These are phyloP conservation scores for Plectranthus barbatus DNA, from an alignment of 257 asterid species.

Conservation along the genomic window DNA sequence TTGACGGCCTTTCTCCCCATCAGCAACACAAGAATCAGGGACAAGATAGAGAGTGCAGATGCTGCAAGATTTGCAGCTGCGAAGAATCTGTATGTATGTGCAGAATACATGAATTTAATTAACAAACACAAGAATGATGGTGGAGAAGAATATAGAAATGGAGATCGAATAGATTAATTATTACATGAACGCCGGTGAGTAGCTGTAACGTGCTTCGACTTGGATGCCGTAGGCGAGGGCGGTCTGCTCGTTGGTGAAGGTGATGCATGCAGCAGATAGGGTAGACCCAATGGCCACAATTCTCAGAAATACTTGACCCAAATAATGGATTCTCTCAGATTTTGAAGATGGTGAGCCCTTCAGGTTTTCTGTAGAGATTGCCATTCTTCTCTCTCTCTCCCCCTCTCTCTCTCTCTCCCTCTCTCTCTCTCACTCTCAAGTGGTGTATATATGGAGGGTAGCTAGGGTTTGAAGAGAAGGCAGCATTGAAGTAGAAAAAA, in stretches of 20 bases:
- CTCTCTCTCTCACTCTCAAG: not conserved
- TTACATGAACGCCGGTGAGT: conserved; percentile 48
- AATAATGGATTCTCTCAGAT: conserved; percentile 9
- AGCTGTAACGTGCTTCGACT: conserved; percentile 41
- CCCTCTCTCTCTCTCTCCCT: not conserved
- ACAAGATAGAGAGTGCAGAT: conserved; percentile 27
- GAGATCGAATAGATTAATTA: too few relatives aligned
- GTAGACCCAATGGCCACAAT: conserved; percentile 29
- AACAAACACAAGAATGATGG: too few relatives aligned
- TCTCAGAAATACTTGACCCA: conserved; percentile 27
- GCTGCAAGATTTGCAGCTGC: conserved; percentile 37
- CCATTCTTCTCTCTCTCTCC: too few relatives aligned
- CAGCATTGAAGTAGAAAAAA: not conserved
- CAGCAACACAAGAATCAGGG: conserved; percentile 18
- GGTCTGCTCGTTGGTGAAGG: conserved; percentile 36
- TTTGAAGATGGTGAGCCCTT: conserved; percentile 6
- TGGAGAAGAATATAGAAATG: too few relatives aligned
- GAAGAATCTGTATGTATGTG: too few relatives aligned
- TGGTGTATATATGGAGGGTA: not conserved
- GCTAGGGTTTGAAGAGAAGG: conserved; percentile 1
- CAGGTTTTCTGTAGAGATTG: not conserved
- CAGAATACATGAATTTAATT: too few relatives aligned
- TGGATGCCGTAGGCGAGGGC: conserved; percentile 19
- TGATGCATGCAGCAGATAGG: conserved; percentile 36
- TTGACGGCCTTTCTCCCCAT: conserved; percentile 13